Percentiles rank a stretch among this genome's conserved stretches.
Evolutionary conservation across 345 rosid species (phyloP).

Genomic region (Crucihimalaya himalaica): DNA sequence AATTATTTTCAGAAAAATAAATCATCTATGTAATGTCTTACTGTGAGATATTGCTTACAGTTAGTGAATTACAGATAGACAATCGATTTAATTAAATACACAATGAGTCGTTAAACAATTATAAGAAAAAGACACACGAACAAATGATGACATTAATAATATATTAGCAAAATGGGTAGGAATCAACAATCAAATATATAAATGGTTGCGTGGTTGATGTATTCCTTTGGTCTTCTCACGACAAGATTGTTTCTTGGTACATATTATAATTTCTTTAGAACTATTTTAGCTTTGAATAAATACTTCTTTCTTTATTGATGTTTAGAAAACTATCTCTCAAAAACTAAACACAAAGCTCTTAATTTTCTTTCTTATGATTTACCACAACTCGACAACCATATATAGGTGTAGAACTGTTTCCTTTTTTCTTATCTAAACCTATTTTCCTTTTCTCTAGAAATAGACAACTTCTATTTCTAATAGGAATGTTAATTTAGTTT

Average conservation of each 20-base stretch:
- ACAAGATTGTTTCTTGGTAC: slow-evolving; percentile 10
- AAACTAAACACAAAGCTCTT: too few relatives aligned
- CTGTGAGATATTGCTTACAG: background rate
- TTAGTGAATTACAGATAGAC: background rate
- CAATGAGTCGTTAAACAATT: background rate
- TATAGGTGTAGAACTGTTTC: too few relatives aligned
- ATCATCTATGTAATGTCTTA: background rate
- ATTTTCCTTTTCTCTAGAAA: too few relatives aligned
- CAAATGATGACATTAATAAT: slow-evolving; percentile 16
- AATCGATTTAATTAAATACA: background rate
- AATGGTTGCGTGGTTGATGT: slow-evolving; percentile 32
- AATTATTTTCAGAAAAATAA: background rate
- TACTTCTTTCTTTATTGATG: too few relatives aligned
- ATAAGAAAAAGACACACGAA: slow-evolving; percentile 22
- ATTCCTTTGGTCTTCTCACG: slow-evolving; percentile 3
- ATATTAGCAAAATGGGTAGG: background rate
- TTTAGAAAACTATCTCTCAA: too few relatives aligned
- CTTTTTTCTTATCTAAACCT: too few relatives aligned
- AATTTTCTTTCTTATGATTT: too few relatives aligned
- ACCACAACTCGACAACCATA: too few relatives aligned
- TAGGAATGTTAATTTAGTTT: too few relatives aligned
- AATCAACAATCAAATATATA: slow-evolving; percentile 10
- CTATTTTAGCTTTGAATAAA: too few relatives aligned
- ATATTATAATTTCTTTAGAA: too few relatives aligned
- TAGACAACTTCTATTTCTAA: too few relatives aligned